phyloP scores from a whole-genome alignment of 1,139 yeast species.

The Yamadazyma atmosphaerica region DNA sequence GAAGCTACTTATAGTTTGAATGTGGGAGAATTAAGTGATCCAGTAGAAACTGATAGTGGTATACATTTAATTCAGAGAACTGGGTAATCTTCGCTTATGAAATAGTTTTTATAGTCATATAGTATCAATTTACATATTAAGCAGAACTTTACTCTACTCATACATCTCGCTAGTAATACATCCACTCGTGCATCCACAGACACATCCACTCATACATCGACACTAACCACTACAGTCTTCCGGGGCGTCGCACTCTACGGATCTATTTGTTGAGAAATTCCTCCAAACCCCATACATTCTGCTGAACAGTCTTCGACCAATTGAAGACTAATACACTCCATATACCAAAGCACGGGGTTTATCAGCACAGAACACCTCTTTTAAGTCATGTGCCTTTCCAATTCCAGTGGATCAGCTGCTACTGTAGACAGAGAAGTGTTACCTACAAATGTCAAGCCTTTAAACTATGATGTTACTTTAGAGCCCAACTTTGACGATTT shows the following conservation, averaged over 20 bases:
- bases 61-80: slow-evolving; percentile 86
- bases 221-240: too few relatives aligned
- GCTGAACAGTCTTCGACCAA: neutral
- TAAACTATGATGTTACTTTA: slow-evolving; percentile 66
- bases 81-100: slow-evolving; percentile 38
- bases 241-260: too few relatives aligned
- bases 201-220: too few relatives aligned
- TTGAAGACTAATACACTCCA: neutral
- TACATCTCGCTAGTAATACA: too few relatives aligned
- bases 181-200: too few relatives aligned
- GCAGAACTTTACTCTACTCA: too few relatives aligned
- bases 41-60: slow-evolving; percentile 90
- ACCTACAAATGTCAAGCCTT: slow-evolving; percentile 71
- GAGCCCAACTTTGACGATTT: slow-evolving; percentile 75
- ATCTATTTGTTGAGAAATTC: too few relatives aligned
- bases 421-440: slow-evolving; percentile 59
- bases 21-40: slow-evolving; percentile 80
- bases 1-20: slow-evolving; percentile 79
- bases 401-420: neutral
- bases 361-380: neutral
- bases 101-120: neutral
- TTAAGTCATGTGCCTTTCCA: neutral
- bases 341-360: too few relatives aligned
- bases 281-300: too few relatives aligned
- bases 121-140: neutral